Evolutionary conservation across 805 yeast genomes (phyloP).

Genomic region (Hanseniaspora guilliermondii): DNA sequence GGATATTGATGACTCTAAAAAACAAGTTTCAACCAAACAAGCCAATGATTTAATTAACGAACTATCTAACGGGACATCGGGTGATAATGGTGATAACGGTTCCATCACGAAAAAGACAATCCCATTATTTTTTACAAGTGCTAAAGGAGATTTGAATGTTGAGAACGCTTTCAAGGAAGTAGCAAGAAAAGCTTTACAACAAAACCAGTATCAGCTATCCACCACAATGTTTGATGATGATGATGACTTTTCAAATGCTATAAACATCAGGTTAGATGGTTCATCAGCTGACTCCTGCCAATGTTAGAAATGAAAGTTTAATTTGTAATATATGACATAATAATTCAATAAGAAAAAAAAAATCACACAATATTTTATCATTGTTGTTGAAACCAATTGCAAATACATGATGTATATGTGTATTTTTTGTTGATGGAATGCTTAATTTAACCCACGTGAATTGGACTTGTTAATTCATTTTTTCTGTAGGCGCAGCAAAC

Average conservation of each 20-base stretch:
- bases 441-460: too few species aligned
- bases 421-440: too few species aligned
- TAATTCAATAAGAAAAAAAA: not conserved
- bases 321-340: not conserved
- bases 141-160: conserved; percentile 89
- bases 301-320: conserved; percentile 33
- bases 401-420: too few species aligned
- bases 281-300: conserved; percentile 58
- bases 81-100: not conserved
- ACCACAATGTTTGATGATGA: conserved; percentile 79
- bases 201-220: conserved; percentile 49
- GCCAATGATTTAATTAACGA: conserved; percentile 52
- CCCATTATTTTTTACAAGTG: conserved; percentile 94
- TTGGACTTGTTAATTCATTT: too few species aligned
- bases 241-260: conserved; percentile 93
- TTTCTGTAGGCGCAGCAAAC: too few species aligned
- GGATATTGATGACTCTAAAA: conserved; percentile 83
- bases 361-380: not conserved
- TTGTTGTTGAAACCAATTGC: too few species aligned
- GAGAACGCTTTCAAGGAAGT: conserved; percentile 93
- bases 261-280: conserved; percentile 81
- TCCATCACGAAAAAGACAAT: conserved; percentile 32
- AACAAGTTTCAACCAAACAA: conserved; percentile 49
- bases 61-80: conserved; percentile 31
- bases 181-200: conserved; percentile 90